Evolutionary conservation across 108 stramenopile species (phyloP), one percentile per base, ranked within the genome.

Genomic region (Schizochytrium sp.): DNA sequence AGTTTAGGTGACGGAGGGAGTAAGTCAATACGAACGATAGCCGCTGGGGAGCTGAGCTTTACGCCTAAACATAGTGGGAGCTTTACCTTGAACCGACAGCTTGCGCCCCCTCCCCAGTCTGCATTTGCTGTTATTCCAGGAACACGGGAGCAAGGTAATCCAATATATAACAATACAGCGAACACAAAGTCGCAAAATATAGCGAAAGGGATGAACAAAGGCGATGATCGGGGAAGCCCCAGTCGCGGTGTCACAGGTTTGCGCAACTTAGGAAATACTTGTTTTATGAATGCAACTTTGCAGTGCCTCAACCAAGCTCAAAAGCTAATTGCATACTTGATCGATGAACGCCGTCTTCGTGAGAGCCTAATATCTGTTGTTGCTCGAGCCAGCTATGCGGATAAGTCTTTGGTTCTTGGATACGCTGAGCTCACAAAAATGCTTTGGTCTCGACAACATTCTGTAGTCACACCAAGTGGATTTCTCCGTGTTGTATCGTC

Each of bases 231-330:
- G 12, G 10, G 50, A 10, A 83, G 76, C 76, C 28, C 5, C 57
- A 59, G 41, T 46, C 50, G 58, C 4, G 98, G 98, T 38, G 93
- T 94, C 3, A 97, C 97, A 3, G 99, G 99, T 0, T 93, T 99
- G 87, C 92, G 93, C 42, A 99, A 99, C 91, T 93, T 99, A 12
- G 99, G 98, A 42, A 99, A 99, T 90, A 99, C 98, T 4, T 98
- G 98, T 89, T 98, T 97, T 92, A 95, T 98, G 92, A 99, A 99
- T 90, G 95, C 95, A 38, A 96, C 96, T 56, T 89, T 98, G 49
- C 99, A 99, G 92, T 98, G 98, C 89, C 87, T 99, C 4, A 93
- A 92, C 87, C 94, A 98, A 61, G 96, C 96, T 56, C 93, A 92
- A 64, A 93, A 94, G 19, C 92, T 99, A 19, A 96, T 96, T 3